Evolutionary conservation across 371 early-diverging fungal genomes (phyloP), one percentile per base, ranked within the genome.

Genomic region (Mortierella polycephala): DNA sequence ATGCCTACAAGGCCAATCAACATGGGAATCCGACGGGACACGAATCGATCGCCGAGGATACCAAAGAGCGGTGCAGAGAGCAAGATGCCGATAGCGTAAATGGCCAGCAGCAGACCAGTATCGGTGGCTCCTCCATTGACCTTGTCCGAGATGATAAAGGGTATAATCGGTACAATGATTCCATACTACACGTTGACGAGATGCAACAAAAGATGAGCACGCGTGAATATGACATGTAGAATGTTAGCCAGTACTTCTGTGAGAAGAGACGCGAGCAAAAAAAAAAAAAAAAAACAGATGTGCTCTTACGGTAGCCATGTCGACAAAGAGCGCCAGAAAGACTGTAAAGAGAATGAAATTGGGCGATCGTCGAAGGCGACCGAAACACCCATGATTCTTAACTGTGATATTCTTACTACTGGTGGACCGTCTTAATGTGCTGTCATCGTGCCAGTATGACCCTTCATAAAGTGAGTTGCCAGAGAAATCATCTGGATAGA

Each of bases 11-110:
- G 85, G 11, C 90, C 89, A 12, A 87, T 52, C 16, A 92, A 45
- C 92, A 93, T 92, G 7, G 89, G 88, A 1, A 62, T 52, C 0
- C 77, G 55, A 11, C 77, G 77, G 0, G 77, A 71, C 10, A 71
- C 65, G 57, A 77, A 77, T 12, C 23, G 40, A 42, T 77, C 77
- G 10, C 88, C 86, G 13, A 94, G 62, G 81, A 87, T 85, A 1
- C 93, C 95, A 67, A 94, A 90, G 0, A 90, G 39, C 5, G 94
- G 93, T 1, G 95, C 88, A 1, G 91, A 91, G 20, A 85, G 75
- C 21, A 96, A 75, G 57, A 95, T 81, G 3, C 96, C 95, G 13
- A 90, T 76, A 6, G 86, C 87, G 67, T 86, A 88, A 11, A 82
- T 72, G 51, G 87, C 94, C 21, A 96, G 85, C 11, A 96, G 75